Conservation (phyloP, 805 yeast genomes). For the Debaryomyces castellii region DNA sequence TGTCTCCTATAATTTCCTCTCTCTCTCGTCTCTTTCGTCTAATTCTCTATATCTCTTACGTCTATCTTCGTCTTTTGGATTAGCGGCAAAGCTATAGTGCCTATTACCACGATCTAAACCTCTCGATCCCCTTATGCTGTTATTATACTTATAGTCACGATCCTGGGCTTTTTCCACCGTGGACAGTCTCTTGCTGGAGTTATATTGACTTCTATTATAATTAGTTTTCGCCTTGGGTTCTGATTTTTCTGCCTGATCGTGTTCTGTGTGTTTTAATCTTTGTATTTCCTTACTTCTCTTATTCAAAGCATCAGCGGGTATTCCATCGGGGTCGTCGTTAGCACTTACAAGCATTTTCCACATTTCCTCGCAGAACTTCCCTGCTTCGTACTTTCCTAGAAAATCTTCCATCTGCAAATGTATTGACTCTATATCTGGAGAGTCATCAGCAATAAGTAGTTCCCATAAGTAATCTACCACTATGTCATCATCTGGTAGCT, state of each 20-base stretch:
- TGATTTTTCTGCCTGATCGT: not conserved
- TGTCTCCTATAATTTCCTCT: not conserved
- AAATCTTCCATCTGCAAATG: constrained; percentile 47
- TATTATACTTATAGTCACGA: not conserved
- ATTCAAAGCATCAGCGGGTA: constrained; percentile 28
- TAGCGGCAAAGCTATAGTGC: not conserved
- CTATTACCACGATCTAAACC: not conserved
- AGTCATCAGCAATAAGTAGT: constrained; percentile 32
- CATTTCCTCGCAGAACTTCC: constrained; percentile 37
- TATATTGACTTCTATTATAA: constrained; percentile 24
- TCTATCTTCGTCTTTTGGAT: not conserved
- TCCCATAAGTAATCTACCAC: constrained; percentile 46
- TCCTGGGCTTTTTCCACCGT: not conserved
- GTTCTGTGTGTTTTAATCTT: not conserved
- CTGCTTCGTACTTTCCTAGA: constrained; percentile 39
- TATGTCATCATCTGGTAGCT: constrained; percentile 53
- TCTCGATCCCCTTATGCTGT: not conserved
- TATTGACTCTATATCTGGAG: constrained; percentile 40
- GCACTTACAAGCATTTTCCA: constrained; percentile 48
- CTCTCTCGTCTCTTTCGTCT: not conserved
- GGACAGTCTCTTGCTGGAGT: constrained; percentile 7
- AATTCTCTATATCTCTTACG: not conserved
- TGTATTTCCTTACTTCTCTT: constrained; percentile 6
- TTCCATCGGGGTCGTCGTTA: constrained; percentile 44
- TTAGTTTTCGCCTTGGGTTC: constrained; percentile 10